Conservation (phyloP, 1,284 basidiomycete genomes). For the Filobasidium uniguttulatum region DNA sequence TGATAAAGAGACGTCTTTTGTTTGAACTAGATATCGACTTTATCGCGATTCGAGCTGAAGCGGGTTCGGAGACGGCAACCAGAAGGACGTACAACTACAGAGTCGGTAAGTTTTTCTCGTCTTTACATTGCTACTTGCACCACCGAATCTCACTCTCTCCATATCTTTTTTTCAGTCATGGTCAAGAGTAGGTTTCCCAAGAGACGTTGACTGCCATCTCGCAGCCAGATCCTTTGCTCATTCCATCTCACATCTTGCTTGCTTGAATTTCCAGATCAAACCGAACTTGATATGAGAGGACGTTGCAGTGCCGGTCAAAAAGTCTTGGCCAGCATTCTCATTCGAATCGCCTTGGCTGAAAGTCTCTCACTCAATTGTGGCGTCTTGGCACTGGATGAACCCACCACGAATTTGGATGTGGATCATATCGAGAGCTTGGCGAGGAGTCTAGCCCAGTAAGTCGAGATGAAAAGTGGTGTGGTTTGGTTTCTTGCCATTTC, state of each 20-base stretch:
- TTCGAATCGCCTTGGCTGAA: slow-evolving; percentile 91
- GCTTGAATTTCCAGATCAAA: neutral
- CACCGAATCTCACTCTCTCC: slow-evolving; percentile 38
- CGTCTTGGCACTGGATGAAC: slow-evolving; percentile 88
- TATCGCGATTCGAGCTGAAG: slow-evolving; percentile 87
- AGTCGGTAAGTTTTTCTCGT: slow-evolving; percentile 48
- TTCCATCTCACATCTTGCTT: neutral
- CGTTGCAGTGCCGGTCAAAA: slow-evolving; percentile 97
- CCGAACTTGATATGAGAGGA: slow-evolving; percentile 97
- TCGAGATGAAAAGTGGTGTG: slow-evolving; percentile 17
- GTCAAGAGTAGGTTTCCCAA: neutral
- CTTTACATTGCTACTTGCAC: too few species aligned
- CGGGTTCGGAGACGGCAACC: slow-evolving; percentile 60
- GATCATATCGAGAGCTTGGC: slow-evolving; percentile 96
- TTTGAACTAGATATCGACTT: slow-evolving; percentile 73
- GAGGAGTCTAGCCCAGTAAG: slow-evolving; percentile 77
- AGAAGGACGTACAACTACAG: slow-evolving; percentile 97
- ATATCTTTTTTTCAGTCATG: neutral
- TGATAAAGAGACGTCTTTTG: neutral
- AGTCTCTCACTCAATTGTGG: slow-evolving; percentile 50
- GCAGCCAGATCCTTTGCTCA: neutral
- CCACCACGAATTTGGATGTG: slow-evolving; percentile 90
- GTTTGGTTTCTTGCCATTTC: too few species aligned
- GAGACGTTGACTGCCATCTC: neutral
- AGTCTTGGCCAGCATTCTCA: slow-evolving; percentile 89